Evolutionary conservation across 2,329 filamentous ascomycete genomes (phyloP).

Genomic region (Venturia oleaginea): DNA sequence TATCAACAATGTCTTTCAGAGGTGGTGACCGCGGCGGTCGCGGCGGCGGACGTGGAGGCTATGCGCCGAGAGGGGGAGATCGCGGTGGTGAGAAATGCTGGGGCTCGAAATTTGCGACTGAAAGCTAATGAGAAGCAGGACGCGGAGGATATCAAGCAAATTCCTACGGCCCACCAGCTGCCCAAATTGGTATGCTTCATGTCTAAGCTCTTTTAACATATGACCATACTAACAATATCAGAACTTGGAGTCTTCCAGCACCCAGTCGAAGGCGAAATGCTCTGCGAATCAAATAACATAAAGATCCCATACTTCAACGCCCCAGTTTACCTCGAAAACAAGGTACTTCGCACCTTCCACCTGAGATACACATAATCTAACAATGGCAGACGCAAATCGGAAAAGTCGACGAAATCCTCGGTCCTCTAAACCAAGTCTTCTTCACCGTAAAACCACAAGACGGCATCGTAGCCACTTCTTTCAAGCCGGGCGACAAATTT

Average conservation of each 20-base stretch:
- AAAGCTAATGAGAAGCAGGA: constrained; percentile 8
- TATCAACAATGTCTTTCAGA: constrained; percentile 53
- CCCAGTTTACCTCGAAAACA: constrained; percentile 97
- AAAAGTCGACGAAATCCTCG: constrained; percentile 96
- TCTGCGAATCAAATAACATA: constrained; percentile 88
- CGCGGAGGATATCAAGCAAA: constrained; percentile 14
- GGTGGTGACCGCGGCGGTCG: constrained; percentile 41
- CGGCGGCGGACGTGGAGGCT: constrained; percentile 35
- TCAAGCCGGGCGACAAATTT: constrained; percentile 96
- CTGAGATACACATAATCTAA: constrained; percentile 18
- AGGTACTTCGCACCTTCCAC: constrained; percentile 42
- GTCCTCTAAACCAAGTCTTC: constrained; percentile 94
- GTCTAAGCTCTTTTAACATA: not conserved
- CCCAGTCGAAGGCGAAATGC: constrained; percentile 93
- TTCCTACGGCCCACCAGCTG: constrained; percentile 12
- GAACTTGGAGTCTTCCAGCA: constrained; percentile 95
- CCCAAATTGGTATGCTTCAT: constrained; percentile 10
- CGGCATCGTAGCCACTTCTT: constrained; percentile 87
- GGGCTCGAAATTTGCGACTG: not conserved
- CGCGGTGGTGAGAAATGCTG: not conserved
- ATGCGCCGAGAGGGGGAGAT: constrained; percentile 9
- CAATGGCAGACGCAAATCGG: constrained; percentile 64
- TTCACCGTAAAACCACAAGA: constrained; percentile 98
- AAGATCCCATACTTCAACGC: constrained; percentile 99
- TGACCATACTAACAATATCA: constrained; percentile 22